Percentiles rank a stretch among this genome's conserved stretches.
phyloP scores from a whole-genome alignment of 148 eudicot species.

The Talinum fruticosum region DNA sequence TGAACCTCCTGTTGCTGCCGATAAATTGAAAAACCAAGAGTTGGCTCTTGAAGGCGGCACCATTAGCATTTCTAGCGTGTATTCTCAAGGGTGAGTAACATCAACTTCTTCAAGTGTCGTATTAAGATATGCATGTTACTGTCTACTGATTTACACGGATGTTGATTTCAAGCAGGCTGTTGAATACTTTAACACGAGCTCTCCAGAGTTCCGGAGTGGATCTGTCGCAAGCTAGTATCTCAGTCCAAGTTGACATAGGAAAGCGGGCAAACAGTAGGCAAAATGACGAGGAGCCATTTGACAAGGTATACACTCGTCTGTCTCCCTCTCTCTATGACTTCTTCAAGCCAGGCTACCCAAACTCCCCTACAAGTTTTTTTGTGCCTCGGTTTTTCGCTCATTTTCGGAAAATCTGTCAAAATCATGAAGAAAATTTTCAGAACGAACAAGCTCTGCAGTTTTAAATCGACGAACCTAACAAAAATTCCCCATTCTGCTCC shows the following conservation, averaged over 20 bases:
- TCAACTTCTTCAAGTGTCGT: background rate
- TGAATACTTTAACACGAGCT: slow-evolving; percentile 72
- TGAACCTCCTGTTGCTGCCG: slow-evolving; percentile 29
- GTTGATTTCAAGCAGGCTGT: slow-evolving; percentile 50
- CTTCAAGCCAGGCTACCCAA: background rate
- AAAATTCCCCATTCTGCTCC: background rate
- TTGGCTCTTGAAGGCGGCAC: slow-evolving; percentile 72
- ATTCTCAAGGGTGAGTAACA: slow-evolving; percentile 78
- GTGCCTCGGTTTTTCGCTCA: no score
- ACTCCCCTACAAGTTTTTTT: background rate
- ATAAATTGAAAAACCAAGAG: slow-evolving; percentile 59
- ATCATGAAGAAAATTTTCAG: no score
- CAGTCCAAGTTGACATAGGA: slow-evolving; percentile 88
- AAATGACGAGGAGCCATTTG: slow-evolving; percentile 29
- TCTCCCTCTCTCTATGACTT: background rate
- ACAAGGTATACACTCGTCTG: slow-evolving; percentile 39
- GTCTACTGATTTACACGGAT: background rate
- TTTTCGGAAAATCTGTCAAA: no score
- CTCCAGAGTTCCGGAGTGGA: slow-evolving; percentile 87
- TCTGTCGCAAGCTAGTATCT: slow-evolving; percentile 79
- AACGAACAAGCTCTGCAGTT: background rate
- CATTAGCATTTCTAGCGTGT: slow-evolving; percentile 79
- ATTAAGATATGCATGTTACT: no score
- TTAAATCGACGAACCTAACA: background rate
- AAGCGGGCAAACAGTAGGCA: slow-evolving; percentile 52